Conservation (phyloP, 1,139 yeast genomes). For the Chernovozyma aurita region DNA sequence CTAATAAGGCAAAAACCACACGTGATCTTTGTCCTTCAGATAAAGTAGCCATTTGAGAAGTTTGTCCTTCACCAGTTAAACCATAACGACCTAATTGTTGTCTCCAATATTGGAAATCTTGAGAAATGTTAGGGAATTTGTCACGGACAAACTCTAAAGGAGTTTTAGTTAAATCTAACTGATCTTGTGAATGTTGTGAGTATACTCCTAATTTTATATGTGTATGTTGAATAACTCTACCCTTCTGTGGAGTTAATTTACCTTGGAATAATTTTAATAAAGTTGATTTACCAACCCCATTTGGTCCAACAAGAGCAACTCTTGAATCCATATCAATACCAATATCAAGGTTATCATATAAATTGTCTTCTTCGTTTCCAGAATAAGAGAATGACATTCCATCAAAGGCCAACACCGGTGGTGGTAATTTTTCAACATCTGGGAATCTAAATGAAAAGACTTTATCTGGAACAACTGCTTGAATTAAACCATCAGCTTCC, state of each 20-base stretch:
- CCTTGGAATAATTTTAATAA: slow-evolving; percentile 96
- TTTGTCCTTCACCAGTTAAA: slow-evolving; percentile 98
- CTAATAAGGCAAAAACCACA: slow-evolving; percentile 94
- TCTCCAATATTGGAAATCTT: slow-evolving; percentile 99
- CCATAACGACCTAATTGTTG: slow-evolving; percentile 97
- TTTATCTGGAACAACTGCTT: slow-evolving; percentile 88
- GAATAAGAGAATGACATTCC: slow-evolving; percentile 90
- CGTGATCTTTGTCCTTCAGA: slow-evolving; percentile 99
- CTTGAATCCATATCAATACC: slow-evolving; percentile 99
- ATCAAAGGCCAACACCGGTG: slow-evolving; percentile 97
- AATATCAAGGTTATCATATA: slow-evolving; percentile 85
- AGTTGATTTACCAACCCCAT: slow-evolving; percentile 99
- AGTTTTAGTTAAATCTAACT: slow-evolving; percentile 89
- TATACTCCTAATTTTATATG: slow-evolving; percentile 98
- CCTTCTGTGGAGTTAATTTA: slow-evolving; percentile 78
- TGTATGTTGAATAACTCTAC: slow-evolving; percentile 95
- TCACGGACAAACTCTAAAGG: slow-evolving; percentile 97
- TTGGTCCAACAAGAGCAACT: slow-evolving; percentile 97
- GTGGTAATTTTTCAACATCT: slow-evolving; percentile 94
- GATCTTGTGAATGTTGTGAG: slow-evolving; percentile 98
- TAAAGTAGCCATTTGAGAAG: slow-evolving; percentile 96
- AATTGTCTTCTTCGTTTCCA: slow-evolving; percentile 81
- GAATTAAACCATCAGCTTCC: slow-evolving; percentile 99
- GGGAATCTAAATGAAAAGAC: slow-evolving; percentile 94
- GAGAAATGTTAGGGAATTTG: slow-evolving; percentile 82